Base-by-base conservation (phyloP, 768 basidiomycete genomes). In the Psilocybe cyanescens region DNA sequence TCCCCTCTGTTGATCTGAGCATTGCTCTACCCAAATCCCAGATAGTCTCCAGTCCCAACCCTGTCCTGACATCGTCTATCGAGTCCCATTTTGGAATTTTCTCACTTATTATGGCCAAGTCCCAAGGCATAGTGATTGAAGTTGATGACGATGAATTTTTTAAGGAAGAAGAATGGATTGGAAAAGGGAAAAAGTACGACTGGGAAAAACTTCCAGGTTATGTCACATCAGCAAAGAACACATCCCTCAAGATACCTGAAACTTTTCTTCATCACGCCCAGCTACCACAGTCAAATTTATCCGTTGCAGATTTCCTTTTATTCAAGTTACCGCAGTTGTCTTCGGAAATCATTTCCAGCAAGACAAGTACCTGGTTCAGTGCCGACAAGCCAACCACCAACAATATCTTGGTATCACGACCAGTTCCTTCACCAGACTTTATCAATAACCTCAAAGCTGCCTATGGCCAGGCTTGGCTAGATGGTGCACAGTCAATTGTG, bases 391-490 rank as follows among this genome's bases (percentile, higher is more conserved):
- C 60, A 14, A 17, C 8, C 2, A 48, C 29, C 6, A 9, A 47
- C 19, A 17, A 19, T 19, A 35, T 4, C 3, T 29, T 49, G 17
- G 2, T 46, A 45, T 48, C 28, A 12, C 60, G 60, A 6, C 45
- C 60, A 11, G 17, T 61, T 2, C 60, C 60, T 6, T 50, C 44
- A n/a, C 8, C 16, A 6, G 8, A 46, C 31, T 55, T 55, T 50
- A 28, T 61, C 28, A 8, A 11, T 8, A 16, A 11, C 5, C 60
- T 61, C 19, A 17, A 48, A 24, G 14, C 19, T n/a, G 54, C 11
- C 4, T 56, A n/a, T 56, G 49, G 49, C 3, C 61, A 62, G 44
- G 55, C 47, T 6, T 62, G 61, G 61, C 33, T 62, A 8, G 41
- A 62, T 29, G 61, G 61, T 2, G 37, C 56, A 9, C 33, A 58